A percentile compares a stretch with the other conserved stretches of the same genome.
phyloP scores from a whole-genome alignment of 495 filamentous ascomycete species.

The Trichoderma gamsii region DNA sequence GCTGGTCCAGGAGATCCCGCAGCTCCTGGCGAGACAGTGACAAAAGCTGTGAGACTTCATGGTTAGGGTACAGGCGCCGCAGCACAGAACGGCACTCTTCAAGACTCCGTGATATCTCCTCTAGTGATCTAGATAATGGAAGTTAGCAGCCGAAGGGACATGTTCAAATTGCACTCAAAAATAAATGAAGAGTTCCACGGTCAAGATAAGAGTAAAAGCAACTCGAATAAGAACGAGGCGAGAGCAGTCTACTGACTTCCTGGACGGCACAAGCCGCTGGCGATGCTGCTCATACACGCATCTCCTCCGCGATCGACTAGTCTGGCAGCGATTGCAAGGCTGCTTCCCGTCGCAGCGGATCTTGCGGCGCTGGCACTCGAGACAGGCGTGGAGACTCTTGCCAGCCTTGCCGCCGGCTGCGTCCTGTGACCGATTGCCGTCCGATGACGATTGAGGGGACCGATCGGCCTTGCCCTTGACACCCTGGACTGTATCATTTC shows the following conservation, averaged over 20 bases:
- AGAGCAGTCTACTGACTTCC: slow-evolving; percentile 34
- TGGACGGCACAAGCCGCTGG: slow-evolving; percentile 51
- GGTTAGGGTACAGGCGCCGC: slow-evolving; percentile 48
- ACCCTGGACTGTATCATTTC: slow-evolving; percentile 35
- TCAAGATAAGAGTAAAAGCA: background rate
- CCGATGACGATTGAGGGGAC: slow-evolving; percentile 5
- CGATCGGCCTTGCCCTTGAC: slow-evolving; percentile 26
- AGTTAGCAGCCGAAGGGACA: background rate
- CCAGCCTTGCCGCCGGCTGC: slow-evolving; percentile 38
- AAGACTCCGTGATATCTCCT: slow-evolving; percentile 50
- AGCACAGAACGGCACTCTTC: slow-evolving; percentile 53
- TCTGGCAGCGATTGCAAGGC: slow-evolving; percentile 53
- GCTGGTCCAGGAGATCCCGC: slow-evolving; percentile 43
- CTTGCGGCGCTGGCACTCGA: slow-evolving; percentile 54
- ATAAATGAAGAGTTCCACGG: background rate
- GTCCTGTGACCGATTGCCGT: slow-evolving; percentile 9
- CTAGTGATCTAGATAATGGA: slow-evolving; percentile 38
- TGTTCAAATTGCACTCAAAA: background rate
- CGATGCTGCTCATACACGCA: slow-evolving; percentile 57
- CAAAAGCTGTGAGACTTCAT: slow-evolving; percentile 45
- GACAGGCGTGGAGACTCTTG: slow-evolving; percentile 53
- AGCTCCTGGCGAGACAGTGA: slow-evolving; percentile 48
- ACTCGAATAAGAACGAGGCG: background rate
- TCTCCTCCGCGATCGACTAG: slow-evolving; percentile 49
- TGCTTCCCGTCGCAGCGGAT: slow-evolving; percentile 55